phyloP scores from a whole-genome alignment of 139 green algal species.

The Picochlorum sp. region DNA sequence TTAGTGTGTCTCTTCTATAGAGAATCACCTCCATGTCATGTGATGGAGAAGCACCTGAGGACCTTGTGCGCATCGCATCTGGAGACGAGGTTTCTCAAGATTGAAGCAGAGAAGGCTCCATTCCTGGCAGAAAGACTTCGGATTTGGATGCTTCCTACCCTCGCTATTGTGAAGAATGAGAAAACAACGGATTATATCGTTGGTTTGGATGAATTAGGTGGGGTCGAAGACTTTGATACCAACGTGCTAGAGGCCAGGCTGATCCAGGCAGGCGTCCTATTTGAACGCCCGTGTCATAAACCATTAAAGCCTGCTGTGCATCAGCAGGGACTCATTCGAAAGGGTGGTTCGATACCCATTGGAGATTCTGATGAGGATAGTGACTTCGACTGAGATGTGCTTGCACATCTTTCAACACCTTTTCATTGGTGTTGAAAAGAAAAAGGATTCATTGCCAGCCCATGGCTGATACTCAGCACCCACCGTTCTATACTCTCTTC shows the following conservation, averaged over 20 bases:
- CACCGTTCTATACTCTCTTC: too few species aligned
- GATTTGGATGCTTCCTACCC: slow-evolving; percentile 90
- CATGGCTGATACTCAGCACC: too few species aligned
- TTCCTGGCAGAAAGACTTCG: slow-evolving; percentile 79
- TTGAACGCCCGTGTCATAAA: slow-evolving; percentile 17
- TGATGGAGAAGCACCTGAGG: slow-evolving; percentile 40
- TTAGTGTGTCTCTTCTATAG: slow-evolving; percentile 88
- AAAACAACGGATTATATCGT: slow-evolving; percentile 80
- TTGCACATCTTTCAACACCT: not conserved
- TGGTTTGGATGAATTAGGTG: slow-evolving; percentile 63
- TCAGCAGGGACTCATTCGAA: slow-evolving; percentile 29
- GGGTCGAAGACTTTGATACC: slow-evolving; percentile 49
- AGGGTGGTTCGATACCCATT: slow-evolving; percentile 17
- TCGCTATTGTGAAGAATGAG: slow-evolving; percentile 80
- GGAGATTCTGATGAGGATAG: slow-evolving; percentile 66
- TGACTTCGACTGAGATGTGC: slow-evolving; percentile 56
- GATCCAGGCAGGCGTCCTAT: slow-evolving; percentile 13
- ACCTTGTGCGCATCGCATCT: slow-evolving; percentile 32
- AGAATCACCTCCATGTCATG: slow-evolving; percentile 83
- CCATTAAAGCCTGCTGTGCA: slow-evolving; percentile 21
- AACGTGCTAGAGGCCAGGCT: slow-evolving; percentile 12
- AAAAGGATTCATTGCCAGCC: too few species aligned
- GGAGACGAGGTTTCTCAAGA: slow-evolving; percentile 86
- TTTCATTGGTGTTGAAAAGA: too few species aligned
- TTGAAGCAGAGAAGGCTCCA: slow-evolving; percentile 92